Base-by-base conservation (phyloP, 768 basidiomycete genomes). In the Omphalotus guepiniiformis region DNA sequence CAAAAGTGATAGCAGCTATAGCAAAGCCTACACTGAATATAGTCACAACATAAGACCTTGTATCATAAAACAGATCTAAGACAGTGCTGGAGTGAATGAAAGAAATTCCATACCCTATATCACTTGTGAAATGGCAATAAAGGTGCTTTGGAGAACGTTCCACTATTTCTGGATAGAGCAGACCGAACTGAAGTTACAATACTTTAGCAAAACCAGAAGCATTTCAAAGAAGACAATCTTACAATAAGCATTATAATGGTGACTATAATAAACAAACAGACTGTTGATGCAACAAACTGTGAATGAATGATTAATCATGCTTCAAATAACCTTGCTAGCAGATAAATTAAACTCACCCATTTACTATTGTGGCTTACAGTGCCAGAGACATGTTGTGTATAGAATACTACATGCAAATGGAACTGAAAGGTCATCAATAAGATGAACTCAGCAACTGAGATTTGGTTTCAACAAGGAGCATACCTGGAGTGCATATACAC, bases 101-200 rank as follows among this genome's bases (percentile, higher is more conserved):
- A n/a, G n/a, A n/a, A n/a, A 15, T n/a, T 2, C 19, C 15, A 23
- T 41, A 41, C 40, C 40, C 40, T 25, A 41, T 26, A 12, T 41
- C 13, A 26, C 18, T 41, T 28, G 40, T 26, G 12, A 41, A 41
- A 41, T 41, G 40, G 18, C 40, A 41, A 16, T 41, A 41, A 26
- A 41, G 29, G 9, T 41, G 22, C 23, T 26, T n/a, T n/a, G 16
- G 18, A 27, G n/a, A 27, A 7, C 22, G 25, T n/a, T 13, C 18
- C n/a, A 26, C 23, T n/a, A 41, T 41, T 12, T 41, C 21, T 25
- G 40, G 40, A 13, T n/a, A n/a, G 16, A 27, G 18, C n/a, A 16
- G 15, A 13, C 23, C 40, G 23, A n/a, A 5, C 40, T 41, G 16
- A 9, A 11, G n/a, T 8, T 26, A 12, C 26, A 8, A 28, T 13